phyloP scores from a whole-genome alignment of 2,329 filamentous ascomycete genomes.

The Bimuria novae-zelandiae region DNA sequence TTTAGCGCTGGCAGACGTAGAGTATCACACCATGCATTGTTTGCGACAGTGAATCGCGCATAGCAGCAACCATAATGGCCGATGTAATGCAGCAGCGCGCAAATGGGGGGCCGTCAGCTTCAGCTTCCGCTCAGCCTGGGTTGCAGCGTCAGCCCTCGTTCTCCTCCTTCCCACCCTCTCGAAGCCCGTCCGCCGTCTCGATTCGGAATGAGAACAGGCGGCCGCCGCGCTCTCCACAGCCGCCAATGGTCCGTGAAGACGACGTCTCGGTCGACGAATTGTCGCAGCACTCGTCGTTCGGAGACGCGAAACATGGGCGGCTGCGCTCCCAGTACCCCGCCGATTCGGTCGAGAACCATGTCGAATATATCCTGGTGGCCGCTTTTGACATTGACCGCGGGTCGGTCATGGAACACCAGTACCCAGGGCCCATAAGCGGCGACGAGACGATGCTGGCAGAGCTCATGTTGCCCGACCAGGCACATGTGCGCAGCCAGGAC shows the following conservation, averaged over 20 bases:
- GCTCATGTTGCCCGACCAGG: constrained; percentile 97
- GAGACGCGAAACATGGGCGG: constrained; percentile 14
- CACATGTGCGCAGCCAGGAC: constrained; percentile 91
- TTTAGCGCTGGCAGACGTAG: constrained; percentile 21
- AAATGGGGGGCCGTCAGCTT: constrained; percentile 16
- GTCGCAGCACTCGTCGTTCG: constrained; percentile 33
- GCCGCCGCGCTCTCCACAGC: constrained; percentile 40
- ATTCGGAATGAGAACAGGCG: constrained; percentile 42
- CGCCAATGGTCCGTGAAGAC: constrained; percentile 42
- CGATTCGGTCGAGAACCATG: constrained; percentile 74
- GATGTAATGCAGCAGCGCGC: constrained; percentile 37
- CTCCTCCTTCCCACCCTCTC: constrained; percentile 48
- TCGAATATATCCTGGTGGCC: constrained; percentile 97
- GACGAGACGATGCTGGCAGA: constrained; percentile 98
- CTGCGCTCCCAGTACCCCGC: constrained; percentile 56
- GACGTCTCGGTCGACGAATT: constrained; percentile 31
- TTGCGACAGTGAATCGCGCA: constrained; percentile 9
- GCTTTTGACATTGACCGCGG: constrained; percentile 97
- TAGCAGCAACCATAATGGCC: constrained; percentile 29
- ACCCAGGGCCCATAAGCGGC: constrained; percentile 89
- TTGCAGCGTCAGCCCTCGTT: constrained; percentile 50
- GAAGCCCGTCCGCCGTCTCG: constrained; percentile 45
- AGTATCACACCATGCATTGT: constrained; percentile 21
- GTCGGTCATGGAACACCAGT: constrained; percentile 98
- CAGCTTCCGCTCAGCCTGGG: constrained; percentile 19